Base-by-base conservation (phyloP, 129 eudicot genomes). In the Ambrosia artemisiifolia region DNA sequence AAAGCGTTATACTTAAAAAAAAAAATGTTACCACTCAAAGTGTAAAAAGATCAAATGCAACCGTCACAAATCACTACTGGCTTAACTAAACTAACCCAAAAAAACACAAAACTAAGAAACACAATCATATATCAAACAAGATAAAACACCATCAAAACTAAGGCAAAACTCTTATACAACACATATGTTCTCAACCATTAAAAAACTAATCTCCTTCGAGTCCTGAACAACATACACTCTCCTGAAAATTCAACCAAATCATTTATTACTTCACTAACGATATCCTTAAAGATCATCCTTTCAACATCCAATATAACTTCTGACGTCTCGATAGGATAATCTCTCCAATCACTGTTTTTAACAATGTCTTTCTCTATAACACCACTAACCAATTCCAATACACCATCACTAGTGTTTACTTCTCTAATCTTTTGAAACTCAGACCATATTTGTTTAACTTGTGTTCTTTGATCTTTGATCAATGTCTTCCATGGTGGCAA, bases 201-300 rank as follows among this genome's bases (percentile, higher is more conserved):
- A 86, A 94, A 90, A 63, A 87, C 86, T 70, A 93, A 75, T 91
- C 82, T 89, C 85, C 96, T 75, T 78, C 88, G 83, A 68, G 80
- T 79, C 79, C 81, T 72, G 75, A 30, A 69, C 8, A 74, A 71
- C 30, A 18, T 70, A 56, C 54, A 72, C 72, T 79, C 63, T 28
- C 84, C 83, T 42, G 90, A 79, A 68, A 81, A 73, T 16, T 72
- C 78, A 9, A 83, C 84, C 2, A 89, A 78, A 82, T 89, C 98
- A 16, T 69, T 38, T 56, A 93, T 87, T 0, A 87, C 74, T 63
- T 89, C 98, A 14, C 83, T 74, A 20, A 93, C 81, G 56, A 93
- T 42, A 72, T 93, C 98, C 83, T 87, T 93, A 74, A 83, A 93
- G 68, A 93, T 85, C 77, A 85, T 54, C 75, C 92, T 77, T 79